These are phyloP conservation scores for Schizophyllum commune DNA, from an alignment of 1,284 basidiomycete genomes.

Conservation along the genomic window DNA sequence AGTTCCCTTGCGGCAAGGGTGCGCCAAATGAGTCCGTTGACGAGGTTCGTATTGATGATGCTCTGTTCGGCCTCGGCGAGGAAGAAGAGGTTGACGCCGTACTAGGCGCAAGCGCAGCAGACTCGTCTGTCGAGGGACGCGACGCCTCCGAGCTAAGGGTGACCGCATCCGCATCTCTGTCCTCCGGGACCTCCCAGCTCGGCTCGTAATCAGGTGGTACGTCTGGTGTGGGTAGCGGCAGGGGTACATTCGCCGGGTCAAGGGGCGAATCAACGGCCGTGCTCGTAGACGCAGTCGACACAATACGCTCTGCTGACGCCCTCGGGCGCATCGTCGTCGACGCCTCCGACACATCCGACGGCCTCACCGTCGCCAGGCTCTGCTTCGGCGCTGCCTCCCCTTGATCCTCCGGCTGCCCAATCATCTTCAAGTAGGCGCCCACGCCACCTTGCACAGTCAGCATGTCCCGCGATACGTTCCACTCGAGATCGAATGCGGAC, in stretches of 20 bases:
- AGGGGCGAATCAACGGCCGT: too few relatives aligned
- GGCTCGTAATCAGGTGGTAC: not conserved
- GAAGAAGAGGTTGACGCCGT: not conserved
- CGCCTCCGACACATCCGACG: too few relatives aligned
- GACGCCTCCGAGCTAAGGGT: not conserved
- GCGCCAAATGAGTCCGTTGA: constrained; percentile 56
- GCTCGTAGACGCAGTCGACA: too few relatives aligned
- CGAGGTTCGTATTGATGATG: constrained; percentile 30
- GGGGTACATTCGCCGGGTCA: too few relatives aligned
- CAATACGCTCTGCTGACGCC: too few relatives aligned
- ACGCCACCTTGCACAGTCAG: constrained; percentile 54
- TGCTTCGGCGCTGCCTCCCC: too few relatives aligned
- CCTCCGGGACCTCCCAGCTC: too few relatives aligned
- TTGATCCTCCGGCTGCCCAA: too few relatives aligned
- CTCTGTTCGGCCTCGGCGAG: constrained; percentile 8
- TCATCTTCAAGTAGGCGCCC: constrained; percentile 57
- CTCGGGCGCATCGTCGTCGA: too few relatives aligned
- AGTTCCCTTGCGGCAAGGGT: constrained; percentile 30
- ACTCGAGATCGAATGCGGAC: constrained; percentile 63
- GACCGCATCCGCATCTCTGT: too few relatives aligned
- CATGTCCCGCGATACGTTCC: constrained; percentile 48
- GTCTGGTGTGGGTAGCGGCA: not conserved
- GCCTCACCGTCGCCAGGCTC: too few relatives aligned
- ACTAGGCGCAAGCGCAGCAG: not conserved
- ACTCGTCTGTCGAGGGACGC: not conserved